Evolutionary conservation across 495 filamentous ascomycete species (phyloP).

Genomic region (Aspergillus carlsbadensis): DNA sequence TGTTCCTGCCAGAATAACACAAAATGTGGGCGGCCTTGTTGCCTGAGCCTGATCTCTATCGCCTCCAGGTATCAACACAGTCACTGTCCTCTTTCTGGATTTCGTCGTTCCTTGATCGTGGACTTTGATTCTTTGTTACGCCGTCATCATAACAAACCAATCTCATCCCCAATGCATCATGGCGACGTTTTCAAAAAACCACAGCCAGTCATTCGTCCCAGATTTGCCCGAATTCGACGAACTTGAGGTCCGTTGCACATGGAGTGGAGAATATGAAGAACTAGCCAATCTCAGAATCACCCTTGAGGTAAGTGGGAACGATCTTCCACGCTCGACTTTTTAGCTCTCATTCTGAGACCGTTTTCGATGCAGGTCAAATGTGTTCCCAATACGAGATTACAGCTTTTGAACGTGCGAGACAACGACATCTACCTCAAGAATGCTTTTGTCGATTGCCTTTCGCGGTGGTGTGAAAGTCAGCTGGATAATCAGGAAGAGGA

Average conservation of each 20-base stretch:
- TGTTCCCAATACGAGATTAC: constrained; percentile 19
- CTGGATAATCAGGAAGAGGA: background rate
- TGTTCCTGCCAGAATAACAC: background rate
- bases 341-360: background rate
- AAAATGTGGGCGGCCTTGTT: background rate
- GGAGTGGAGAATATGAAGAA: constrained; percentile 29
- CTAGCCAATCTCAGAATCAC: constrained; percentile 29
- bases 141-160: background rate
- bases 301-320: constrained; percentile 29
- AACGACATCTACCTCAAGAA: constrained; percentile 3
- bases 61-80: too few species aligned
- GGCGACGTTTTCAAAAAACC: background rate
- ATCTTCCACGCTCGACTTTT: background rate
- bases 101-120: background rate
- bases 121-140: background rate
- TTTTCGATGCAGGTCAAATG: constrained; percentile 17
- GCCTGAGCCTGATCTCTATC: too few species aligned
- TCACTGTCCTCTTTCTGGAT: too few species aligned
- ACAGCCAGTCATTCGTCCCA: background rate
- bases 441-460: constrained; percentile 8
- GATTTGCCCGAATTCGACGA: constrained; percentile 25
- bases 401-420: constrained; percentile 9
- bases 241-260: constrained; percentile 34
- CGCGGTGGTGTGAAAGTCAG: background rate
- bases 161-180: background rate